Conservation (phyloP, 129 eudicot genomes). For the Artemisia annua region DNA sequence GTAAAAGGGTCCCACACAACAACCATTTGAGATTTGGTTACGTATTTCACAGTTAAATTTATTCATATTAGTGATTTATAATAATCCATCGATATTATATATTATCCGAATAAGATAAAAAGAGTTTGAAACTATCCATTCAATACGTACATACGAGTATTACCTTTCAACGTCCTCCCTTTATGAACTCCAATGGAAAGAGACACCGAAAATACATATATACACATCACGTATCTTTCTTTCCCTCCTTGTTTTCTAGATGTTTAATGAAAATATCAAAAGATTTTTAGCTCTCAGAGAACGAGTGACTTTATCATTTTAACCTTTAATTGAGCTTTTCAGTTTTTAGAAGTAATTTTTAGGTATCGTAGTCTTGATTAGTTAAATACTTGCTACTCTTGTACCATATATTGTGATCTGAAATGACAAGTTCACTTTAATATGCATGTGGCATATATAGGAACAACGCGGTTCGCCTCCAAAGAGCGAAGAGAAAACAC, state of each 20-base stretch:
- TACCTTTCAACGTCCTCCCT: not conserved
- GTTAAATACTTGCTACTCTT: no score
- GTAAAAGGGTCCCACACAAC: no score
- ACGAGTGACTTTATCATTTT: no score
- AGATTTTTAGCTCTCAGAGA: no score
- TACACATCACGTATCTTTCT: not conserved
- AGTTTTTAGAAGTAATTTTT: no score
- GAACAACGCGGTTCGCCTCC: no score
- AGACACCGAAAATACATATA: conserved; percentile 1
- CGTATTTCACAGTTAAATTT: conserved; percentile 2
- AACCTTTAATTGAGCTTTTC: no score
- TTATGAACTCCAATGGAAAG: not conserved
- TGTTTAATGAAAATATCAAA: not conserved
- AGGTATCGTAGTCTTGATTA: no score
- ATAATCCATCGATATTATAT: not conserved
- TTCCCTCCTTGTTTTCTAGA: not conserved
- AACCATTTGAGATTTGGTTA: conserved; percentile 19
- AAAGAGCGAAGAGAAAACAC: no score
- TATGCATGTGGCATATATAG: no score
- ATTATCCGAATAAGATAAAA: not conserved
- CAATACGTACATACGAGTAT: not conserved
- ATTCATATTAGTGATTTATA: not conserved
- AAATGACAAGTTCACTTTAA: no score
- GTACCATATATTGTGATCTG: no score
- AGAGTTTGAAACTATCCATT: not conserved